These are phyloP conservation scores for Inonotus obliquus DNA, from an alignment of 1,284 basidiomycete genomes.

Conservation along the genomic window DNA sequence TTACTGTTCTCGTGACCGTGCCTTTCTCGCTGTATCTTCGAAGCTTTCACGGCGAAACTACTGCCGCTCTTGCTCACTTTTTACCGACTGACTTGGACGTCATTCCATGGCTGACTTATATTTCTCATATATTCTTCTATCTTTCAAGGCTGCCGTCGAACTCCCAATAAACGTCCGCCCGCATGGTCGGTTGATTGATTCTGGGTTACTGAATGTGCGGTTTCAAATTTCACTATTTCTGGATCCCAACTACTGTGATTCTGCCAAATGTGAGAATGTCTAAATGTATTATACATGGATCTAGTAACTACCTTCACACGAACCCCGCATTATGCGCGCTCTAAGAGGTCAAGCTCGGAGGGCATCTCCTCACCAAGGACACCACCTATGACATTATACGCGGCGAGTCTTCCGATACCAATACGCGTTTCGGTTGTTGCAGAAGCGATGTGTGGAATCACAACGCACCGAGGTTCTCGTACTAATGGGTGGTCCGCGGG, in stretches of 20 bases:
- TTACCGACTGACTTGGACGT: background rate
- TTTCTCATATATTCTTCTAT: background rate
- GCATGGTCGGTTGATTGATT: background rate
- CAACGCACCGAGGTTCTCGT: slow-evolving; percentile 65
- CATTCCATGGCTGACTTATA: background rate
- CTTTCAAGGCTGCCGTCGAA: too few relatives aligned
- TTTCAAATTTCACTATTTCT: background rate
- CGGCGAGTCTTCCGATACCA: slow-evolving; percentile 77
- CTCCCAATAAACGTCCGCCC: too few relatives aligned
- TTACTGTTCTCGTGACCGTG: too few relatives aligned
- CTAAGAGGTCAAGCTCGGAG: slow-evolving; percentile 38
- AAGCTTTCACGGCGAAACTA: too few relatives aligned
- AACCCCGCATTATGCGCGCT: slow-evolving; percentile 2
- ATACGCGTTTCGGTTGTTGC: slow-evolving; percentile 83
- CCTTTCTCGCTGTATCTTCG: too few relatives aligned
- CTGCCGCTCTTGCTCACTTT: too few relatives aligned
- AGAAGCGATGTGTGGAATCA: slow-evolving; percentile 89
- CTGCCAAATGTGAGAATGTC: background rate
- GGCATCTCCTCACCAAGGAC: slow-evolving; percentile 50
- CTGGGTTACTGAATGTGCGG: background rate
- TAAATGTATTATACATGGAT: background rate
- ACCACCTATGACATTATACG: slow-evolving; percentile 58
- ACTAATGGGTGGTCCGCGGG: slow-evolving; percentile 74
- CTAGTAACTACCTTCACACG: background rate
- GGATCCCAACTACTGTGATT: background rate